Percentiles rank a stretch among this genome's conserved stretches.
Conservation (phyloP, 116 monocot species). For the Dioscorea cayenensis region DNA sequence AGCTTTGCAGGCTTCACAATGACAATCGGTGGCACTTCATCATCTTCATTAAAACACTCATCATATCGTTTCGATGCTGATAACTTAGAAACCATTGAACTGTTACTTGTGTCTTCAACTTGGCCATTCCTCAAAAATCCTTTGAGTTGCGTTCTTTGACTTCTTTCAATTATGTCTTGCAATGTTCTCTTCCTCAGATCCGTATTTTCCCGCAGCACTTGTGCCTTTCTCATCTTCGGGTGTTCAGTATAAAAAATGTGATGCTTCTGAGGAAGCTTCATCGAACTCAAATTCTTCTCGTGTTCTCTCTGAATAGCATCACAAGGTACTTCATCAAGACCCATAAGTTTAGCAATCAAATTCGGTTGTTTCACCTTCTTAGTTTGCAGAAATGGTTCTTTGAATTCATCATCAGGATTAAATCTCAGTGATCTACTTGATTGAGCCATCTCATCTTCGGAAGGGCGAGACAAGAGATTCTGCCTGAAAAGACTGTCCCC, state of each 20-base stretch:
- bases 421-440: slow-evolving; percentile 11
- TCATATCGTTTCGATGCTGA: not conserved
- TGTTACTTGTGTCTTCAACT: slow-evolving; percentile 1
- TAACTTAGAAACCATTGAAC: not conserved
- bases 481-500: slow-evolving; percentile 27
- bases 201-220: not conserved
- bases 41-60: not conserved
- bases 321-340: slow-evolving; percentile 40
- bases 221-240: slow-evolving; percentile 20
- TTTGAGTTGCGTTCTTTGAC: slow-evolving; percentile 42
- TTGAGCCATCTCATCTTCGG: slow-evolving; percentile 20
- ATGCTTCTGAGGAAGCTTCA: slow-evolving; percentile 1
- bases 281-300: no score
- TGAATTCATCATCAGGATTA: not conserved
- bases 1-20: slow-evolving; percentile 34
- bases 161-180: slow-evolving; percentile 37
- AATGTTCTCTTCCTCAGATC: slow-evolving; percentile 14
- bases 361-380: slow-evolving; percentile 34
- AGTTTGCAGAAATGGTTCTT: not conserved
- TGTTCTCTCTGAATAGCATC: slow-evolving; percentile 8
- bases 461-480: slow-evolving; percentile 16
- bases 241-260: slow-evolving; percentile 21
- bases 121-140: slow-evolving; percentile 24
- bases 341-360: slow-evolving; percentile 79
- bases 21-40: slow-evolving; percentile 42